Evolutionary conservation across 257 asterid genomes (phyloP).

Genomic region (Salvia hispanica): DNA sequence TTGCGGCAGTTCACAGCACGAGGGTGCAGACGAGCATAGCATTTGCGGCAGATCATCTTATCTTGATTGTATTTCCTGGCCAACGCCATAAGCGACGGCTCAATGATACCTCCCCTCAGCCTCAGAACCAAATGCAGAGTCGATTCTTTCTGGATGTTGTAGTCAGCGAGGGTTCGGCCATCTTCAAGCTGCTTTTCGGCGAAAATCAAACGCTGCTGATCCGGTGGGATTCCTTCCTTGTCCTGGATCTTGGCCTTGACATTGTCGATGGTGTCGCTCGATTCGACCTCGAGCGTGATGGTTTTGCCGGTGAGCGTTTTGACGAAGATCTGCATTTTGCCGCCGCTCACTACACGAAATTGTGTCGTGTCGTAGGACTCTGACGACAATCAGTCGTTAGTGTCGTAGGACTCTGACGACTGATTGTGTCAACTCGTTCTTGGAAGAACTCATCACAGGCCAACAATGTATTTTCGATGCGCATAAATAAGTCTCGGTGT

Average conservation of each 20-base stretch:
- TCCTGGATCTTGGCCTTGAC: constrained; percentile 77
- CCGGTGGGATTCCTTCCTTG: constrained; percentile 78
- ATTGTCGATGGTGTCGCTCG: constrained; percentile 75
- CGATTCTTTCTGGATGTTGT: constrained; percentile 69
- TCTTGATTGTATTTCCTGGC: constrained; percentile 72
- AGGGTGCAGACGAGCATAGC: constrained; percentile 86
- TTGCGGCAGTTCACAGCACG: constrained; percentile 93
- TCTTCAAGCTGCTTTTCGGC: constrained; percentile 82
- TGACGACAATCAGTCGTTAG: no score
- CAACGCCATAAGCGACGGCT: constrained; percentile 68
- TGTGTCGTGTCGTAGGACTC: no score
- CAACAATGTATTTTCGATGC: no score
- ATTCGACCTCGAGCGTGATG: constrained; percentile 73
- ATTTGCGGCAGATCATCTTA: constrained; percentile 75
- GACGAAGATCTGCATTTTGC: constrained; percentile 71
- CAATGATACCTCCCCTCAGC: constrained; percentile 76
- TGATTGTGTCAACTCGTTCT: no score
- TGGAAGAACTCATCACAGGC: no score
- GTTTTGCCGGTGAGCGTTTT: constrained; percentile 75
- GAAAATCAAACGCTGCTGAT: constrained; percentile 76
- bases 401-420: no score
- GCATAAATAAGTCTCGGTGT: no score
- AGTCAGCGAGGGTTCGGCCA: constrained; percentile 74
- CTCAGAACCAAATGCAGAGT: constrained; percentile 75
- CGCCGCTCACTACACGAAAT: not conserved